Percentiles rank a stretch among this genome's conserved stretches.
Conservation (phyloP, 192 early-diverging fungal species). For the Dimargaris cristalligena region DNA sequence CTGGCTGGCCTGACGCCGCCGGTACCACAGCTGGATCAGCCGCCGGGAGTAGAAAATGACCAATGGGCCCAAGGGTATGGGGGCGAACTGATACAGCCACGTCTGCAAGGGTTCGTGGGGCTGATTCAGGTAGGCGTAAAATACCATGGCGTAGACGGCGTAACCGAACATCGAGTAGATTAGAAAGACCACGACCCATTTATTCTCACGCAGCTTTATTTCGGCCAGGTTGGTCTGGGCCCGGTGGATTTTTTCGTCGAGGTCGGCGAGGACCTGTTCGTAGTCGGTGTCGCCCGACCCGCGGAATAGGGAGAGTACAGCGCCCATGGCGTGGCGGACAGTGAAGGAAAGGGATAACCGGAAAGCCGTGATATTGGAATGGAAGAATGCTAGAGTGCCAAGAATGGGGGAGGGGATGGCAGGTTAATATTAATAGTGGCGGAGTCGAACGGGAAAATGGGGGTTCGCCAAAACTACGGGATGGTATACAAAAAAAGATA, state of each 20-base stretch:
- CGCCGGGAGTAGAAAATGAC: conserved; percentile 17
- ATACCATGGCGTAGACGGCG: conserved; percentile 20
- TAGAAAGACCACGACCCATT: conserved; percentile 21
- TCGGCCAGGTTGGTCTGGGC: conserved; percentile 22
- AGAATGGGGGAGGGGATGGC: background rate
- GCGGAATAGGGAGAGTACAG: conserved; percentile 1
- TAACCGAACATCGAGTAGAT: conserved; percentile 23
- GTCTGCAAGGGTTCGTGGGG: conserved; percentile 12
- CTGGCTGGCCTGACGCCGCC: conserved; percentile 14
- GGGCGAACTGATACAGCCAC: conserved; percentile 14
- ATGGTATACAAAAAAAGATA: background rate
- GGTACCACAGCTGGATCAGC: conserved; percentile 14
- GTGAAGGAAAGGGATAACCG: background rate
- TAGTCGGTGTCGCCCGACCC: conserved; percentile 19
- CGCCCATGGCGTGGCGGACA: background rate
- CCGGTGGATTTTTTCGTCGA: conserved; percentile 37
- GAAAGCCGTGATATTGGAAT: background rate
- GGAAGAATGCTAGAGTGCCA: background rate
- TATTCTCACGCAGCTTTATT: conserved; percentile 15
- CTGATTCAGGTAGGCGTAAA: conserved; percentile 26
- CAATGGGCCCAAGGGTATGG: conserved; percentile 16
- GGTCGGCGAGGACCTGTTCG: conserved; percentile 36
- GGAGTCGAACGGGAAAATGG: background rate
- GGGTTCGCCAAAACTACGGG: background rate
- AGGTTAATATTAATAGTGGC: background rate